A percentile compares a stretch with the other conserved stretches of the same genome.
Evolutionary conservation across 2,329 filamentous ascomycete genomes (phyloP).

Genomic region (Fusarium caatingaense): DNA sequence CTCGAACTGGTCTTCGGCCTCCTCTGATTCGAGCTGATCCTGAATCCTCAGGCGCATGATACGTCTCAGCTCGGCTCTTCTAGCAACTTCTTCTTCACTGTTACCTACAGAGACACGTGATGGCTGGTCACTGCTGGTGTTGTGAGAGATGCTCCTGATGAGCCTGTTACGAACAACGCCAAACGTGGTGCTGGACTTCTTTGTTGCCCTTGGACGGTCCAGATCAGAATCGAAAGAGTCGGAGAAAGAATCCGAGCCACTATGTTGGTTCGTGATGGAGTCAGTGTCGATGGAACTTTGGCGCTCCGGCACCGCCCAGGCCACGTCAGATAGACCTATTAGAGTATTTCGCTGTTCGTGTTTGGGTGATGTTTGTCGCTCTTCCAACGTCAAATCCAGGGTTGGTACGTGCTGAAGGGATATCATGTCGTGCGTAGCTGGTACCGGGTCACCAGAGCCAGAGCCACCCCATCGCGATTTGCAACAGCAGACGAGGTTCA

Average conservation of each 20-base stretch:
- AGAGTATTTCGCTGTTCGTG: constrained; percentile 1
- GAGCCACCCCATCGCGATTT: constrained; percentile 18
- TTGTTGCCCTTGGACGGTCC: constrained; percentile 38
- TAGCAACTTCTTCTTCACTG: constrained; percentile 64
- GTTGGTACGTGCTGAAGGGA: constrained; percentile 3
- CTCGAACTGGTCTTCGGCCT: constrained; percentile 51
- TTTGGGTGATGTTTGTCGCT: background rate
- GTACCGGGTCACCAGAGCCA: background rate
- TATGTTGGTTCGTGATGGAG: constrained; percentile 44
- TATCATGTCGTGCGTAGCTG: background rate
- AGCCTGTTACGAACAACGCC: constrained; percentile 59
- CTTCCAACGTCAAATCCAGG: background rate
- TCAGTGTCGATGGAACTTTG: background rate
- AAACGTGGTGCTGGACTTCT: constrained; percentile 55
- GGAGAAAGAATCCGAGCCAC: constrained; percentile 42
- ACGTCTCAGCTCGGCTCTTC: constrained; percentile 66
- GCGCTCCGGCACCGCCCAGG: constrained; percentile 19
- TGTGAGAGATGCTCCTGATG: constrained; percentile 59
- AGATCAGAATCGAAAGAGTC: constrained; percentile 56
- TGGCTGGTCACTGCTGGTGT: constrained; percentile 54
- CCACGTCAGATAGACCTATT: constrained; percentile 29
- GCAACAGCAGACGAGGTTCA: constrained; percentile 45
- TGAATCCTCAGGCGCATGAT: constrained; percentile 68
- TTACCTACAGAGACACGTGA: constrained; percentile 57
- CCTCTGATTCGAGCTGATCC: constrained; percentile 64